Evolutionary conservation across 371 early-diverging fungal genomes (phyloP).

Genomic region (Coemansia sp.): DNA sequence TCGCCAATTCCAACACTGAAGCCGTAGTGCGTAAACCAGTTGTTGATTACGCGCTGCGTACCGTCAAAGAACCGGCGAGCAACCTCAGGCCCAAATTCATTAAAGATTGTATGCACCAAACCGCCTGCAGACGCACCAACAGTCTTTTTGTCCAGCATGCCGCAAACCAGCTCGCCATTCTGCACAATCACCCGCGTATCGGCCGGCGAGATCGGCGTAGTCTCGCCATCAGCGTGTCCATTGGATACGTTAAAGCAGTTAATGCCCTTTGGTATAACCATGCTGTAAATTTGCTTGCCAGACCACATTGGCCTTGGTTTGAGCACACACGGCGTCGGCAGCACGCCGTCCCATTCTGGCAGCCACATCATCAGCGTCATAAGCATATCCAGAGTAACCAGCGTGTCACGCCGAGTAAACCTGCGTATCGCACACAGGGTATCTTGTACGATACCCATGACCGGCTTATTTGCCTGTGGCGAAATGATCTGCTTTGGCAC

Average conservation of each 20-base stretch:
- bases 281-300: slow-evolving; percentile 96
- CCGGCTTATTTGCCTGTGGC: slow-evolving; percentile 98
- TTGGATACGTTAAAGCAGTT: slow-evolving; percentile 60
- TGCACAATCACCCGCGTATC: slow-evolving; percentile 93
- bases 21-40: slow-evolving; percentile 92
- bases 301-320: slow-evolving; percentile 98
- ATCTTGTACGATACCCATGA: slow-evolving; percentile 99
- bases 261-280: slow-evolving; percentile 92
- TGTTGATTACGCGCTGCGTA: slow-evolving; percentile 93
- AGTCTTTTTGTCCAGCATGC: slow-evolving; percentile 97
- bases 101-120: slow-evolving; percentile 94
- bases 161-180: slow-evolving; percentile 91
- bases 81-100: slow-evolving; percentile 92
- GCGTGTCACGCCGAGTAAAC: slow-evolving; percentile 94
- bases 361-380: slow-evolving; percentile 97
- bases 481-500: slow-evolving; percentile 98
- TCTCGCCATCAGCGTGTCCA: slow-evolving; percentile 65
- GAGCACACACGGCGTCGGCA: slow-evolving; percentile 92
- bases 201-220: slow-evolving; percentile 74
- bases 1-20: slow-evolving; percentile 99
- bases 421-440: slow-evolving; percentile 95
- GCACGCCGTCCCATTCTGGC: slow-evolving; percentile 91
- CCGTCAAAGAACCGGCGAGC: slow-evolving; percentile 93
- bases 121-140: slow-evolving; percentile 94
- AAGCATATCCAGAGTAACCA: slow-evolving; percentile 86